Evolutionary conservation across 805 yeast species (phyloP).

Genomic region (Vanderwaltozyma yarrowii): DNA sequence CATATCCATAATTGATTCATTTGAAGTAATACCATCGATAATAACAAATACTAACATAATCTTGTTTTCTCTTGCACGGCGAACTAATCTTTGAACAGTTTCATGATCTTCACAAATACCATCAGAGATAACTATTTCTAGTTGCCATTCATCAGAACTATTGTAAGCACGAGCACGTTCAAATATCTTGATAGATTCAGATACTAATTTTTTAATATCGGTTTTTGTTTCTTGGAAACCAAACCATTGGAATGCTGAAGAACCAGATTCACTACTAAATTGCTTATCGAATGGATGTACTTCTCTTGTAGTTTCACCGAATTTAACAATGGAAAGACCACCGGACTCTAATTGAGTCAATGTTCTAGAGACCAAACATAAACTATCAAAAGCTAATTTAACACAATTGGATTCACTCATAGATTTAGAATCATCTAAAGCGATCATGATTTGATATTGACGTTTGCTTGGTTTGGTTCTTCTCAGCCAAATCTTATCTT

Average conservation of each 20-base stretch:
- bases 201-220: conserved; percentile 65
- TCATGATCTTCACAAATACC: conserved; percentile 97
- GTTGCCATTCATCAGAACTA: conserved; percentile 76
- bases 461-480: conserved; percentile 96
- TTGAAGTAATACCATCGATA: conserved; percentile 77
- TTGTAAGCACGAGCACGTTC: conserved; percentile 44
- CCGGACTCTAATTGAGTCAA: conserved; percentile 92
- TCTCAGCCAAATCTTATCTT: conserved; percentile 96
- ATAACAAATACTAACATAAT: conserved; percentile 93
- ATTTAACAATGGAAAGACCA: conserved; percentile 77
- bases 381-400: conserved; percentile 86
- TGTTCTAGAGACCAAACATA: conserved; percentile 89
- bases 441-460: conserved; percentile 94
- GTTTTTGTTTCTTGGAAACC: conserved; percentile 84
- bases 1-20: conserved; percentile 88
- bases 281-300: conserved; percentile 87
- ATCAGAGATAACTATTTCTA: conserved; percentile 87
- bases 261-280: conserved; percentile 75
- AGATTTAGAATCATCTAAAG: conserved; percentile 94
- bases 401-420: conserved; percentile 92
- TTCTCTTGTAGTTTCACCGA: conserved; percentile 74
- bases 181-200: conserved; percentile 64
- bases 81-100: conserved; percentile 68
- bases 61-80: conserved; percentile 84
- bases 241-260: conserved; percentile 76